Percentiles rank a stretch among this genome's conserved stretches.
These are phyloP conservation scores for Ilyonectria destructans DNA, from an alignment of 2,329 filamentous ascomycete species.

Conservation along the genomic window DNA sequence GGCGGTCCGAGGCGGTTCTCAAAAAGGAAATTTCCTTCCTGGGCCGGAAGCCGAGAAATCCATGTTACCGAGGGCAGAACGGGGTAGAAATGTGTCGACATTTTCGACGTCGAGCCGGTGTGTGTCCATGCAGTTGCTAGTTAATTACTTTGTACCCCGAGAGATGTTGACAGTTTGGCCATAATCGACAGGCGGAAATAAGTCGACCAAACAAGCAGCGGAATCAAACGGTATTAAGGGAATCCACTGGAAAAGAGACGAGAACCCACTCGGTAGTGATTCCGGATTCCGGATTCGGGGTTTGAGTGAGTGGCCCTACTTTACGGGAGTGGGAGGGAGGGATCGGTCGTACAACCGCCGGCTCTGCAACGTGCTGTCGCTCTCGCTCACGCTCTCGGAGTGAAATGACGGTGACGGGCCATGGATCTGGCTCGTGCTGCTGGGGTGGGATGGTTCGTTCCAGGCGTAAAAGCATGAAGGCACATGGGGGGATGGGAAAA, in stretches of 20 bases:
- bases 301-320: not conserved
- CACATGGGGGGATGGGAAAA: slow-evolving; percentile 32
- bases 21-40: slow-evolving; percentile 45
- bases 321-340: not conserved
- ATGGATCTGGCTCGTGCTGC: not conserved
- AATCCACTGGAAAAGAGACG: not conserved
- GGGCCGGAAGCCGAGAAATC: slow-evolving; percentile 28
- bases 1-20: slow-evolving; percentile 24
- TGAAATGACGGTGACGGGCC: slow-evolving; percentile 21
- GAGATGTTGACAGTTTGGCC: slow-evolving; percentile 1
- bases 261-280: slow-evolving; percentile 18
- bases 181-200: slow-evolving; percentile 15
- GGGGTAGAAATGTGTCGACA: slow-evolving; percentile 9
- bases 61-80: slow-evolving; percentile 8
- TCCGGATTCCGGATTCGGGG: slow-evolving; percentile 29
- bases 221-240: slow-evolving; percentile 6
- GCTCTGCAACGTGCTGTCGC: not conserved
- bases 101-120: not conserved
- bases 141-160: not conserved
- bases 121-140: not conserved
- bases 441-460: not conserved
- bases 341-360: not conserved
- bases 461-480: not conserved
- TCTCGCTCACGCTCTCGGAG: slow-evolving; percentile 14
- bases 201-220: slow-evolving; percentile 8